Evolutionary conservation across 2,329 filamentous ascomycete species (phyloP).

Genomic region (Colletotrichum cordylinicola): DNA sequence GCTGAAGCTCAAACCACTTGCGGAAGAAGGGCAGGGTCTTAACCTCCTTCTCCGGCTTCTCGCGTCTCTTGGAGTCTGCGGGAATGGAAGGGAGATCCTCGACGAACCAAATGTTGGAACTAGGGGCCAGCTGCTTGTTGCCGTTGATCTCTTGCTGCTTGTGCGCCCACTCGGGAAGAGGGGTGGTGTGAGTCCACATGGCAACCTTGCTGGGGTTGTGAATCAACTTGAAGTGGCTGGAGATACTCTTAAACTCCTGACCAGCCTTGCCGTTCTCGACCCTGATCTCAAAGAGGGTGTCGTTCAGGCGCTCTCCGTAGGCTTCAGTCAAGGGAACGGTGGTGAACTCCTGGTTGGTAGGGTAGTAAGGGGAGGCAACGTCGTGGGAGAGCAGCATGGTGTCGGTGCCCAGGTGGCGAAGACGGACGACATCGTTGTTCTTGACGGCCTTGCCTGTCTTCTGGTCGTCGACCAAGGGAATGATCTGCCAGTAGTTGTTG

Average conservation of each 20-base stretch:
- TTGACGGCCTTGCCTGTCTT: conserved; percentile 70
- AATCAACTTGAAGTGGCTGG: conserved; percentile 94
- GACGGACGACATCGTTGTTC: conserved; percentile 85
- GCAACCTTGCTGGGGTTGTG: conserved; percentile 95
- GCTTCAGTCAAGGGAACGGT: conserved; percentile 77
- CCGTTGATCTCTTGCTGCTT: conserved; percentile 99
- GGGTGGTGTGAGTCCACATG: conserved; percentile 97
- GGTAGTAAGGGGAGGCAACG: conserved; percentile 93
- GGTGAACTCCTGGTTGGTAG: conserved; percentile 98
- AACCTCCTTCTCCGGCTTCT: conserved; percentile 78
- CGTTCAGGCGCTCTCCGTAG: conserved; percentile 76
- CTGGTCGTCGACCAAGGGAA: conserved; percentile 70
- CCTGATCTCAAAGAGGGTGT: conserved; percentile 91
- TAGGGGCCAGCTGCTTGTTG: conserved; percentile 91
- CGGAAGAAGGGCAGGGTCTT: conserved; percentile 87
- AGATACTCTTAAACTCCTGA: conserved; percentile 88
- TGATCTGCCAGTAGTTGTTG: conserved; percentile 97
- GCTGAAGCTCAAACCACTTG: conserved; percentile 96
- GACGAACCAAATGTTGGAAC: conserved; percentile 93
- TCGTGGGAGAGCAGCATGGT: conserved; percentile 91
- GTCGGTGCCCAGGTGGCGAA: conserved; percentile 87
- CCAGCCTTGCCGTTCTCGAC: conserved; percentile 84
- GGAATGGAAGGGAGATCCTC: conserved; percentile 88
- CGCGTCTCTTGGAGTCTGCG: conserved; percentile 73
- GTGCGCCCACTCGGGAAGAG: conserved; percentile 96